Conservation (phyloP, 2,329 filamentous ascomycete genomes). For the Aureobasidium sp. region DNA sequence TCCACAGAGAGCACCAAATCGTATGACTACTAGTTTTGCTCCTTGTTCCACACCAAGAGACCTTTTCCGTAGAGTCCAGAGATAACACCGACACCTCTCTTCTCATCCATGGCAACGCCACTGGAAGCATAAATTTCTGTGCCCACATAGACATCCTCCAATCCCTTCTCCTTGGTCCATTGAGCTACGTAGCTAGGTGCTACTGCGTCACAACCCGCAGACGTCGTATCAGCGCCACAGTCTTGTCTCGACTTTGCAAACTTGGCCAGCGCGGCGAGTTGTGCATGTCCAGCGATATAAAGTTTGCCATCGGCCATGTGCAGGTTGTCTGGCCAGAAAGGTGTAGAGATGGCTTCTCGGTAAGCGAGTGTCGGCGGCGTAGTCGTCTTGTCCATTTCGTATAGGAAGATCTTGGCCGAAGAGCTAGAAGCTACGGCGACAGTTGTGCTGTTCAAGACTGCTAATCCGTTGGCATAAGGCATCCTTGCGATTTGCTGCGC, state of each 20-base stretch:
- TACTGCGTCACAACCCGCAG: slow-evolving; percentile 17
- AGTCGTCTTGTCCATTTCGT: slow-evolving; percentile 19
- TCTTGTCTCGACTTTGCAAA: slow-evolving; percentile 21
- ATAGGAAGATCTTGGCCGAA: slow-evolving; percentile 31
- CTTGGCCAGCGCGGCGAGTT: slow-evolving; percentile 26
- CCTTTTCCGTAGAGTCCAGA: slow-evolving; percentile 37
- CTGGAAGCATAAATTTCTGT: slow-evolving; percentile 31
- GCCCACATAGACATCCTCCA: slow-evolving; percentile 32
- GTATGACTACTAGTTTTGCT: not conserved
- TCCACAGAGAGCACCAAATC: not conserved
- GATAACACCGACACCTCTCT: slow-evolving; percentile 30
- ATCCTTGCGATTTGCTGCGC: slow-evolving; percentile 25
- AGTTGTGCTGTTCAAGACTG: slow-evolving; percentile 28
- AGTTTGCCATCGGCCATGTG: slow-evolving; percentile 33
- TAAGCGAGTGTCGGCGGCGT: slow-evolving; percentile 14
- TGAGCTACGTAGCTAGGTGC: slow-evolving; percentile 33
- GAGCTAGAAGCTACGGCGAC: slow-evolving; percentile 34
- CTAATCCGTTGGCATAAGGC: slow-evolving; percentile 38
- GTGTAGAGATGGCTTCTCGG: slow-evolving; percentile 20
- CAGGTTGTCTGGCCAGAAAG: slow-evolving; percentile 35
- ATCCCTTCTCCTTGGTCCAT: slow-evolving; percentile 31
- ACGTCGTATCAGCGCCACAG: slow-evolving; percentile 17
- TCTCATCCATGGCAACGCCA: slow-evolving; percentile 33
- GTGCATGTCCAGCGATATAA: slow-evolving; percentile 36
- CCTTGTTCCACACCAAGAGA: slow-evolving; percentile 29